Evolutionary conservation across 2,329 filamentous ascomycete genomes (phyloP), one percentile per base, ranked within the genome.

Genomic region (Aspergillus sp.): DNA sequence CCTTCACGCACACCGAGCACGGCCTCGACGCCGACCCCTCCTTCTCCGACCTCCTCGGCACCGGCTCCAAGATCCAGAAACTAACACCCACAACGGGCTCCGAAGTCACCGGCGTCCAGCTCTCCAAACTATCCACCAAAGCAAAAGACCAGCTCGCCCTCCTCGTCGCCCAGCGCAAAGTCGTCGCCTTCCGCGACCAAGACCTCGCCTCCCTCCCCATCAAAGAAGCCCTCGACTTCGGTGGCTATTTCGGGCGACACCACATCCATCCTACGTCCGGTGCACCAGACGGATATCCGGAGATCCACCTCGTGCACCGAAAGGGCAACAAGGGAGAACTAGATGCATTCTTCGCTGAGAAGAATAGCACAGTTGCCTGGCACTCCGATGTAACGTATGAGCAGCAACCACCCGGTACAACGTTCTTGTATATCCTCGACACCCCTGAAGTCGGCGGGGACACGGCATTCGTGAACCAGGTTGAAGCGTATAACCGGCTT

Each of bases 351-450:
- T 86, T 90, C 64, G 75, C 81, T 45, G 84, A 83, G 38, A 82
- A 89, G 17, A 91, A 89, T 3, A 92, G 86, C 73, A 89, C 86
- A 3, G 86, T 93, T 0, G 88, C 89, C 3, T 96, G 91, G 91
- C 91, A 96, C 75, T 89, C 87, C 0, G 91, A 96, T 65, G 87
- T 96, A 1, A 89, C 88, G 0, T 96, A 95, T 70, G 92, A 96
- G 78, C 76, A 83, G 62, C 91, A 96, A 74, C 91, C 91, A 2
- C 91, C 91, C 0, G 90, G 91, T n/a, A 96, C 91, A 0, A 96
- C 92, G 0, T 95, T 96, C 73, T 75, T 96, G 34, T 96, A 95
- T 69, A 81, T 92, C 53, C 82, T 96, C 26, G 91, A 96, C 71
- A 86, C 83, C 48, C 91, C 91, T 1, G 80, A 84, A 50, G 86